phyloP scores from a whole-genome alignment of 1,284 basidiomycete species.

The Wolfiporia cocos region DNA sequence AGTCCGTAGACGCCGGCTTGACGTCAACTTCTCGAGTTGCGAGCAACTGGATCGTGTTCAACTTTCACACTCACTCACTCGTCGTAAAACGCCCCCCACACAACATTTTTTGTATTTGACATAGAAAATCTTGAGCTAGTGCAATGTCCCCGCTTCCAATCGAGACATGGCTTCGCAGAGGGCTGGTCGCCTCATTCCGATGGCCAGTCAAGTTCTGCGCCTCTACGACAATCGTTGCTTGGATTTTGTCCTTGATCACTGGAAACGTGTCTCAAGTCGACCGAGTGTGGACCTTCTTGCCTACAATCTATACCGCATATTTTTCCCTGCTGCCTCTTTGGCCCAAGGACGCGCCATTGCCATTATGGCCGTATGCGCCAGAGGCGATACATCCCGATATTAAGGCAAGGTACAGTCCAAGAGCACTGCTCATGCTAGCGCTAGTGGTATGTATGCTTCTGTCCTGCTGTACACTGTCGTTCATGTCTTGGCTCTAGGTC shows the following conservation, averaged over 20 bases:
- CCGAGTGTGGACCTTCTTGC: slow-evolving; percentile 57
- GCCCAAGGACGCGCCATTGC: slow-evolving; percentile 39
- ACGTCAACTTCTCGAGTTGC: too few species aligned
- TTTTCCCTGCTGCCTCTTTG: slow-evolving; percentile 68
- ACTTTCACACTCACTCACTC: too few species aligned
- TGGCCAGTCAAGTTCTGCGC: slow-evolving; percentile 64
- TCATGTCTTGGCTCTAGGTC: slow-evolving; percentile 24
- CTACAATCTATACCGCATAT: slow-evolving; percentile 73
- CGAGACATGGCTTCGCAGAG: slow-evolving; percentile 9
- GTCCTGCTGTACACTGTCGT: neutral
- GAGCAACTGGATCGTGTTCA: too few species aligned
- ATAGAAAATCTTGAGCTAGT: too few species aligned
- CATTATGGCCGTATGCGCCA: slow-evolving; percentile 52
- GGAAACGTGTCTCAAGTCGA: slow-evolving; percentile 87
- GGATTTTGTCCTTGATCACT: slow-evolving; percentile 57
- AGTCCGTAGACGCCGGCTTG: too few species aligned
- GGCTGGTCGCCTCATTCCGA: slow-evolving; percentile 32
- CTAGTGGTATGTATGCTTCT: slow-evolving; percentile 42
- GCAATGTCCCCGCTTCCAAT: slow-evolving; percentile 14
- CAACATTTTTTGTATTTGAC: too few species aligned
- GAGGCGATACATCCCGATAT: slow-evolving; percentile 37
- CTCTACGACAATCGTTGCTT: slow-evolving; percentile 40
- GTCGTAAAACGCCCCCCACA: too few species aligned
- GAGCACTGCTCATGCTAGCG: slow-evolving; percentile 65
- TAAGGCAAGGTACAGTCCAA: slow-evolving; percentile 48